A percentile compares a stretch with the other conserved stretches of the same genome.
Evolutionary conservation across 2,329 filamentous ascomycete species (phyloP).

Genomic region (Cytospora piceae): DNA sequence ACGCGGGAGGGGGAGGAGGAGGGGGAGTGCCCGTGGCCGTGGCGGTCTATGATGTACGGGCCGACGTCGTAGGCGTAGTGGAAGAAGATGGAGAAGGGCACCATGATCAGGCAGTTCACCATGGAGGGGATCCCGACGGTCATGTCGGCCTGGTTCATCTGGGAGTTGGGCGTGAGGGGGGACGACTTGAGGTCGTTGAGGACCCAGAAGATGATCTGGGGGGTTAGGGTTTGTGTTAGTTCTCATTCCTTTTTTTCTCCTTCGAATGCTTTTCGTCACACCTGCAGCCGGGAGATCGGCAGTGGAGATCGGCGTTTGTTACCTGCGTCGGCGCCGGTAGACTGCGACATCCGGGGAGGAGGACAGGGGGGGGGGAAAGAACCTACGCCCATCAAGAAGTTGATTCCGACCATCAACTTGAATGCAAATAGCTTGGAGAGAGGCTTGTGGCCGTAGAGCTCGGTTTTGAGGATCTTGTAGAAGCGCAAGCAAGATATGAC

Average conservation of each 20-base stretch:
- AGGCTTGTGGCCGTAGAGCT: slow-evolving; percentile 37
- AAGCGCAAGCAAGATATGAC: slow-evolving; percentile 36
- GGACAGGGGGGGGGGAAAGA: too few relatives aligned
- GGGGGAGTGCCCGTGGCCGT: not conserved
- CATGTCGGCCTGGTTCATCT: slow-evolving; percentile 34
- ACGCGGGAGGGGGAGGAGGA: not conserved
- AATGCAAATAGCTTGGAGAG: slow-evolving; percentile 40
- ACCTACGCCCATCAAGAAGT: slow-evolving; percentile 38
- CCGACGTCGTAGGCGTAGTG: slow-evolving; percentile 34
- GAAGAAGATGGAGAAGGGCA: slow-evolving; percentile 35
- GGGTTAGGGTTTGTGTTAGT: too few relatives aligned
- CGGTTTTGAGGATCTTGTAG: slow-evolving; percentile 36
- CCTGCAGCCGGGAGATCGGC: too few relatives aligned
- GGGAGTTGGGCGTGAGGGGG: slow-evolving; percentile 31
- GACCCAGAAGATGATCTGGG: slow-evolving; percentile 32
- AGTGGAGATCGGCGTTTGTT: too few relatives aligned
- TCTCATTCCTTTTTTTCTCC: too few relatives aligned
- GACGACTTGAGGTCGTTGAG: slow-evolving; percentile 30
- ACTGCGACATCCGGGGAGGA: too few relatives aligned
- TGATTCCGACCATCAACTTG: slow-evolving; percentile 41
- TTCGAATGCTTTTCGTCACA: too few relatives aligned
- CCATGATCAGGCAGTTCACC: slow-evolving; percentile 36
- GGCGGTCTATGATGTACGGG: slow-evolving; percentile 33
- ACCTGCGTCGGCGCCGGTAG: too few relatives aligned
- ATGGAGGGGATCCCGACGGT: slow-evolving; percentile 35